Conservation (phyloP, 345 rosid genomes). For the Erucastrum elatum region DNA sequence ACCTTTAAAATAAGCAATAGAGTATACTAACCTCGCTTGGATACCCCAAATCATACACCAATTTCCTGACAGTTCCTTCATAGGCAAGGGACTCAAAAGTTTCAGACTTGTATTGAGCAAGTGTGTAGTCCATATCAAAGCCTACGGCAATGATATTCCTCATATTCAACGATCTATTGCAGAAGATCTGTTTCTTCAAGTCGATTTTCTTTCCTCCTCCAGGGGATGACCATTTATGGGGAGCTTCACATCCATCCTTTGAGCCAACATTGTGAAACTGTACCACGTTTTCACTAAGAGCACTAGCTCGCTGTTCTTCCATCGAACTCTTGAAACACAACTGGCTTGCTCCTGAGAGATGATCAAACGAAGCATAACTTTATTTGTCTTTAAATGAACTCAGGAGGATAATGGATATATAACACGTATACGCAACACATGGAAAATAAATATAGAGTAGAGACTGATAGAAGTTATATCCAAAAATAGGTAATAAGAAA, state of each 20-base stretch:
- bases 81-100: slow-evolving; percentile 96
- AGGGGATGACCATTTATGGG: slow-evolving; percentile 68
- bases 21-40: slow-evolving; percentile 66
- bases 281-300: slow-evolving; percentile 44
- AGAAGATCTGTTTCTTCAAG: slow-evolving; percentile 77
- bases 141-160: slow-evolving; percentile 88
- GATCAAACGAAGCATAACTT: slow-evolving; percentile 5
- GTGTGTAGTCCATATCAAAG: slow-evolving; percentile 98
- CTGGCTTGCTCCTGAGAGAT: slow-evolving; percentile 53
- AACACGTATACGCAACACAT: slow-evolving; percentile 1
- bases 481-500: background rate
- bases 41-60: slow-evolving; percentile 91
- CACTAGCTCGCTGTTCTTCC: slow-evolving; percentile 46
- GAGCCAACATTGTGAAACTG: slow-evolving; percentile 36
- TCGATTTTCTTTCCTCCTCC: slow-evolving; percentile 61
- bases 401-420: background rate
- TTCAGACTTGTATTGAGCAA: slow-evolving; percentile 95
- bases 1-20: background rate
- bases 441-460: background rate
- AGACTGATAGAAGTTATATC: background rate
- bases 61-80: slow-evolving; percentile 80
- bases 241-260: slow-evolving; percentile 46
- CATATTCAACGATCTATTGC: slow-evolving; percentile 96
- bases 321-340: slow-evolving; percentile 48
- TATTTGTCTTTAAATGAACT: background rate